Percentiles rank a stretch among this genome's conserved stretches.
phyloP scores from a whole-genome alignment of 768 basidiomycete genomes.

The Termitomyces titanicus region DNA sequence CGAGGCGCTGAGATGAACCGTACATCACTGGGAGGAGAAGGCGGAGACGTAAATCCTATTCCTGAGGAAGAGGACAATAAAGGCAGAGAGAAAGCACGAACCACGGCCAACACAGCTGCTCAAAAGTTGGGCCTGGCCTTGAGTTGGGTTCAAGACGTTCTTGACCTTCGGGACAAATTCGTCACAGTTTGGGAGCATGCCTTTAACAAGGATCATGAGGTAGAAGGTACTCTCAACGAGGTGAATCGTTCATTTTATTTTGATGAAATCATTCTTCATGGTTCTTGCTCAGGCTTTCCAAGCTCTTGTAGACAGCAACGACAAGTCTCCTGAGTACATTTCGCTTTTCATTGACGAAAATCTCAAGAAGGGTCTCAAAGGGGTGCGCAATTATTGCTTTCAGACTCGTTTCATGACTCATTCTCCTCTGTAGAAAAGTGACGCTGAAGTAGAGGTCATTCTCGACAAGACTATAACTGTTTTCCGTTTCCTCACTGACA shows the following conservation, averaged over 20 bases:
- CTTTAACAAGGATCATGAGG: conserved; percentile 67
- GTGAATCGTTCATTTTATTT: conserved; percentile 37
- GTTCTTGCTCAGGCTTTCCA: conserved; percentile 71
- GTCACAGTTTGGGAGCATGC: conserved; percentile 69
- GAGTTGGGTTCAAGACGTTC: conserved; percentile 90
- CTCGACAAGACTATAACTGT: conserved; percentile 95
- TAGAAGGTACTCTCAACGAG: conserved; percentile 84
- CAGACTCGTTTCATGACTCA: conserved; percentile 1
- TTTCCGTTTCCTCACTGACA: conserved; percentile 91
- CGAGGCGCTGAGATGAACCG: conserved; percentile 83
- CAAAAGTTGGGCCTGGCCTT: conserved; percentile 63
- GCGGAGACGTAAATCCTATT: conserved; percentile 28
- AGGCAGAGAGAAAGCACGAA: conserved; percentile 45
- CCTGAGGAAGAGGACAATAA: conserved; percentile 40
- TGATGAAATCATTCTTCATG: background rate
- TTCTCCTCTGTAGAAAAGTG: conserved; percentile 71
- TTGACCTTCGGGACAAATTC: conserved; percentile 90
- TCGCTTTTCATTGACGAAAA: conserved; percentile 97
- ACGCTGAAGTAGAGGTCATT: conserved; percentile 82
- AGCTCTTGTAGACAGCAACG: conserved; percentile 85
- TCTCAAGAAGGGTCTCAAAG: conserved; percentile 90
- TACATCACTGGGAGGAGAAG: conserved; percentile 39
- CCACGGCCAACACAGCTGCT: conserved; percentile 31
- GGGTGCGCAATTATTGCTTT: conserved; percentile 49
- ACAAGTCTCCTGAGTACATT: conserved; percentile 88